A percentile compares a stretch with the other conserved stretches of the same genome.
These are phyloP conservation scores for Rhizoctonia solani DNA, from an alignment of 1,284 basidiomycete species.

Conservation along the genomic window DNA sequence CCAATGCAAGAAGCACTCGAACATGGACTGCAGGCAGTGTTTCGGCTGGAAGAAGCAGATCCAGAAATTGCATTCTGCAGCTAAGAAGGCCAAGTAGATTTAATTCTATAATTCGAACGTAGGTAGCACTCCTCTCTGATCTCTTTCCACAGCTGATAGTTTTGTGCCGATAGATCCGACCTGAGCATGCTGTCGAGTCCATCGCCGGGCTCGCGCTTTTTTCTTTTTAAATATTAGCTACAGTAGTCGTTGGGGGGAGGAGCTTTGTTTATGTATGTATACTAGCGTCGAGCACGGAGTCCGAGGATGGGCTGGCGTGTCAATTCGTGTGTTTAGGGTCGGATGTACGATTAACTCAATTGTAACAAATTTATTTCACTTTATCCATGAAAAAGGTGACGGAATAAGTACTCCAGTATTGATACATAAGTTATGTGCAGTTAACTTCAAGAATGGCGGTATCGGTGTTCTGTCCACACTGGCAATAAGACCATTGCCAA, in stretches of 20 bases:
- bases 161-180: not conserved
- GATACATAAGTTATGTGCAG: too few species aligned
- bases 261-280: not conserved
- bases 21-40: slow-evolving; percentile 47
- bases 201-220: not conserved
- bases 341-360: not conserved
- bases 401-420: too few species aligned
- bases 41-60: slow-evolving; percentile 51
- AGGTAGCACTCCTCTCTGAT: too few species aligned
- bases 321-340: not conserved
- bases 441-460: too few species aligned
- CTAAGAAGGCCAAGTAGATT: slow-evolving; percentile 28
- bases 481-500: too few species aligned
- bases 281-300: not conserved
- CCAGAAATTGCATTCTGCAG: slow-evolving; percentile 47
- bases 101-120: not conserved
- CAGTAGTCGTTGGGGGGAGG: not conserved
- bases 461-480: too few species aligned
- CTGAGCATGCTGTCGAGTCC: not conserved
- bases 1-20: slow-evolving; percentile 49
- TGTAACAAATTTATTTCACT: too few species aligned
- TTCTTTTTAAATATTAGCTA: not conserved
- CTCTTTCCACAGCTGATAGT: too few species aligned
- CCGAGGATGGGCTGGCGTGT: not conserved
- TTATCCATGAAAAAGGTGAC: too few species aligned